Conservation (phyloP, 441 rosid genomes). For the Lepidium campestre region DNA sequence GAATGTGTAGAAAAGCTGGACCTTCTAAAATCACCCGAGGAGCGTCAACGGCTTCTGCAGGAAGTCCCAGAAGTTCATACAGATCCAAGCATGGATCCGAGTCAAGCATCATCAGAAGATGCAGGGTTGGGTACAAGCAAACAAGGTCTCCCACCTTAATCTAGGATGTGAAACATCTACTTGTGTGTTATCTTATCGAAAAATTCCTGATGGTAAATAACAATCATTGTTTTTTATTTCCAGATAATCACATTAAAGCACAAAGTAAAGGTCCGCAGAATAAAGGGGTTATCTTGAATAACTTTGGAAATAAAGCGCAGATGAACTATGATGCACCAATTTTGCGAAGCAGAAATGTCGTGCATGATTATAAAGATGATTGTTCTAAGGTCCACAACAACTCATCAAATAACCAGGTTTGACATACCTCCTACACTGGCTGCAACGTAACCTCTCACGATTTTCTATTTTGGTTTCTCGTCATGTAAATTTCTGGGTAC, state of each 20-base stretch:
- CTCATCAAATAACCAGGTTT: slow-evolving; percentile 31
- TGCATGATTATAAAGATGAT: slow-evolving; percentile 34
- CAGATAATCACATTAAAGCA: slow-evolving; percentile 40
- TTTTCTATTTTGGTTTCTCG: slow-evolving; percentile 33
- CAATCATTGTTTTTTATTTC: slow-evolving; percentile 25
- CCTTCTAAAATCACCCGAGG: slow-evolving; percentile 70
- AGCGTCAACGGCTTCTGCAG: slow-evolving; percentile 60
- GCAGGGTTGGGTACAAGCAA: slow-evolving; percentile 40
- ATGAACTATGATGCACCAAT: slow-evolving; percentile 27
- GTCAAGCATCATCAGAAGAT: slow-evolving; percentile 48
- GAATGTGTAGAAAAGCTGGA: slow-evolving; percentile 77
- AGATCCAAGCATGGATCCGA: slow-evolving; percentile 58
- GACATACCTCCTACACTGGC: slow-evolving; percentile 24
- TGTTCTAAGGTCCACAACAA: slow-evolving; percentile 29
- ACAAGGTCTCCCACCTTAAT: slow-evolving; percentile 40
- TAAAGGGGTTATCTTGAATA: slow-evolving; percentile 32
- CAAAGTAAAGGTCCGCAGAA: slow-evolving; percentile 31
- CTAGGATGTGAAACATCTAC: slow-evolving; percentile 14
- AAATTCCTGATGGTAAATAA: slow-evolving; percentile 13
- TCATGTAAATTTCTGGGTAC: slow-evolving; percentile 21
- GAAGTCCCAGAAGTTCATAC: slow-evolving; percentile 67
- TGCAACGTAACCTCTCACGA: slow-evolving; percentile 29
- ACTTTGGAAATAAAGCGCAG: slow-evolving; percentile 34
- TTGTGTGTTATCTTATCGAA: slow-evolving; percentile 6
- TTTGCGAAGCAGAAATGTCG: slow-evolving; percentile 28